Conservation (phyloP, 2,329 filamentous ascomycete species). For the Rhynchosporium graminicola region DNA sequence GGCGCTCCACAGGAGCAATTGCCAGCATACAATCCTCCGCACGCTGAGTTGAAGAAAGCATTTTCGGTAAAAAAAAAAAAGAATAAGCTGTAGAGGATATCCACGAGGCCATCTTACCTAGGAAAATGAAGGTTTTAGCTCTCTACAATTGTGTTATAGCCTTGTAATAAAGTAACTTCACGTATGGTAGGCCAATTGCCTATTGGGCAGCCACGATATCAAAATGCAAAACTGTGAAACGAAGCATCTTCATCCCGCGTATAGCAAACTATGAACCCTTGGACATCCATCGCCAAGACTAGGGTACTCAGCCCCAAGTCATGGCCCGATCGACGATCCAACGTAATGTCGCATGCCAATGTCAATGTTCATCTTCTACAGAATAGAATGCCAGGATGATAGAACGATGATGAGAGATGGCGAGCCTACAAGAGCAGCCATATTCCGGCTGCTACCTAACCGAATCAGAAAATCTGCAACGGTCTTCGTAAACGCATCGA, state of each 20-base stretch:
- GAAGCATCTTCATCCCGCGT: conserved; percentile 3
- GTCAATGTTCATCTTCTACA: conserved; percentile 14
- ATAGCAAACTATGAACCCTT: background rate
- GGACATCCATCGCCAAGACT: conserved; percentile 8
- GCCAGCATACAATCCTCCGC: background rate
- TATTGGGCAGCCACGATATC: conserved; percentile 10
- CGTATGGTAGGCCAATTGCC: conserved; percentile 9
- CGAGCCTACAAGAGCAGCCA: background rate
- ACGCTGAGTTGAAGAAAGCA: too few relatives aligned
- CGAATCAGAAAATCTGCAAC: background rate
- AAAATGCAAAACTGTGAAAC: background rate
- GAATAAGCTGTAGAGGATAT: too few relatives aligned
- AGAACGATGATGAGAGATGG: background rate
- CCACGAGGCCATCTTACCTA: too few relatives aligned
- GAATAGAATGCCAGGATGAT: background rate
- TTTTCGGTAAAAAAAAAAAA: too few relatives aligned
- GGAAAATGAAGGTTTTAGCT: too few relatives aligned
- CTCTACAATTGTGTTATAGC: background rate
- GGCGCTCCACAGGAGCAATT: conserved; percentile 4
- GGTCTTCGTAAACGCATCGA: too few relatives aligned
- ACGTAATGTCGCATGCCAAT: background rate
- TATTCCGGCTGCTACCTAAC: background rate
- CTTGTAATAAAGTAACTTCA: conserved; percentile 10
- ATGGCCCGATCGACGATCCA: conserved; percentile 14
- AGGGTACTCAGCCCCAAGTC: conserved; percentile 6